Conservation (phyloP, 371 early-diverging fungal genomes). For the Circinella umbellata region DNA sequence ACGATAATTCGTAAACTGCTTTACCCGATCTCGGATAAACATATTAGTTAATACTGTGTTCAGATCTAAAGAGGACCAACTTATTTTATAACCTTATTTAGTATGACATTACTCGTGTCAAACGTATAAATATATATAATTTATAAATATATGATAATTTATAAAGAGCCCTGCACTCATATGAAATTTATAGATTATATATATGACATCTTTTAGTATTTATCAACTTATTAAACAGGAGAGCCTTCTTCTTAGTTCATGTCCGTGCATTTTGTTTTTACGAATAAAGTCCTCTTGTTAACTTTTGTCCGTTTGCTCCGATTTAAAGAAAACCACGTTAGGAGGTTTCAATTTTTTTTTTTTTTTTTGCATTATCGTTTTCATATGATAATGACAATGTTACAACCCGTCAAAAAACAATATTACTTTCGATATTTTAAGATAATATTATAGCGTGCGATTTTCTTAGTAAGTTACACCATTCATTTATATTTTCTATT, state of each 20-base stretch:
- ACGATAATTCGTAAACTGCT: too few relatives aligned
- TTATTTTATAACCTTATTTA: not conserved
- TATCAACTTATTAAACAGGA: not conserved
- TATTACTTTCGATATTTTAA: too few relatives aligned
- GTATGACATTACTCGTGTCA: not conserved
- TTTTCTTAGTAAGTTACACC: too few relatives aligned
- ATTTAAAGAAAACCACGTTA: not conserved
- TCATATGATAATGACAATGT: slow-evolving; percentile 8
- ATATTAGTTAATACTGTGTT: not conserved
- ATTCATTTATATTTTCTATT: too few relatives aligned
- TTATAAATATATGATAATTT: not conserved
- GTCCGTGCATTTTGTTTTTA: slow-evolving; percentile 1
- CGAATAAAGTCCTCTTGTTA: too few relatives aligned
- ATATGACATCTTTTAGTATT: not conserved
- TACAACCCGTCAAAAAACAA: too few relatives aligned
- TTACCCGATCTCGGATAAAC: too few relatives aligned
- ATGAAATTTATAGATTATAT: not conserved
- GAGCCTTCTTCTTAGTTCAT: not conserved
- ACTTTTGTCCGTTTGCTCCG: not conserved
- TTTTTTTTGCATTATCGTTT: not conserved
- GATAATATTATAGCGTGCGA: too few relatives aligned
- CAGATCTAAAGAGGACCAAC: not conserved
- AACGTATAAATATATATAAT: not conserved
- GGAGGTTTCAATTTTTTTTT: too few relatives aligned
- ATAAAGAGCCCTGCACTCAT: not conserved